These are phyloP conservation scores for Pisolithus thermaeus DNA, from an alignment of 1,284 basidiomycete genomes.

Conservation along the genomic window DNA sequence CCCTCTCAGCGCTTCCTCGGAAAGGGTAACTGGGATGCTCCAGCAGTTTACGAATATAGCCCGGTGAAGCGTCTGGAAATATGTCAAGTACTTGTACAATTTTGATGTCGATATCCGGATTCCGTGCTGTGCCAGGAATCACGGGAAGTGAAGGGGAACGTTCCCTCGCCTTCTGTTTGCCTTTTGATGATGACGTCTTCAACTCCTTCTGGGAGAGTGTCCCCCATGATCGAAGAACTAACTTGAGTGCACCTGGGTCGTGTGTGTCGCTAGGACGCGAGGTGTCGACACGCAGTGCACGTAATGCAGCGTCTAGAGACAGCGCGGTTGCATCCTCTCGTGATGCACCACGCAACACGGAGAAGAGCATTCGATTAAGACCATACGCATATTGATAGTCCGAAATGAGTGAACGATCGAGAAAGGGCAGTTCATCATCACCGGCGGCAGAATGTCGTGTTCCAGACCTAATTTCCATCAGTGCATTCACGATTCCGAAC, in stretches of 20 bases:
- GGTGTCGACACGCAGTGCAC: constrained; percentile 28
- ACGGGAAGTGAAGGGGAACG: constrained; percentile 2
- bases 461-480: constrained; percentile 41
- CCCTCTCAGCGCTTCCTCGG: constrained; percentile 46
- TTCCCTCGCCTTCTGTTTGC: constrained; percentile 35
- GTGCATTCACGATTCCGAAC: constrained; percentile 52
- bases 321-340: constrained; percentile 55
- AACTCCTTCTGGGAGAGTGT: constrained; percentile 18
- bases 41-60: constrained; percentile 56
- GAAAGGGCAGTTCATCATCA: constrained; percentile 45
- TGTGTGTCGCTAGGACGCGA: constrained; percentile 18
- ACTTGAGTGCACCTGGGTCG: constrained; percentile 51
- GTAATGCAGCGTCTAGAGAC: constrained; percentile 47
- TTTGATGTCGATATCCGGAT: constrained; percentile 47
- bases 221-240: constrained; percentile 57
- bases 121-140: constrained; percentile 13
- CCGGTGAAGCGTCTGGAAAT: constrained; percentile 51
- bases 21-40: constrained; percentile 42
- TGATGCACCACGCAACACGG: constrained; percentile 37
- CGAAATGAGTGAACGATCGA: constrained; percentile 56
- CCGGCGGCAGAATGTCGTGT: constrained; percentile 7
- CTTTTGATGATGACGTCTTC: constrained; percentile 5
- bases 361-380: constrained; percentile 43
- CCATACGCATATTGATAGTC: constrained; percentile 69
- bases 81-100: constrained; percentile 66